phyloP scores from a whole-genome alignment of 306 rosid species.

The Myrica gale region DNA sequence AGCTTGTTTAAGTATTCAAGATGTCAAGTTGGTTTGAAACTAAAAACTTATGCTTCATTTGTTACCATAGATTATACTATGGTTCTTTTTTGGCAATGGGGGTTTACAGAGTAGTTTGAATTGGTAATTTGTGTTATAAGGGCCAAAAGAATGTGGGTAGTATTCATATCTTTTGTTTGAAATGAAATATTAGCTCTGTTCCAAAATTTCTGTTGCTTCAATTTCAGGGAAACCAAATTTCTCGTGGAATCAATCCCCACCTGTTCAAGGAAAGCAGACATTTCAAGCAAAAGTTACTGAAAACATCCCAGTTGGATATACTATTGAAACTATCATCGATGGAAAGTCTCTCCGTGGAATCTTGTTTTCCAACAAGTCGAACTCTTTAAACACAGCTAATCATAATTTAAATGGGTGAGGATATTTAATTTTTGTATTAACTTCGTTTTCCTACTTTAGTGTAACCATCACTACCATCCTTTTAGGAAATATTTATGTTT shows the following conservation, averaged over 20 bases:
- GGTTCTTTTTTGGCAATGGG: not conserved
- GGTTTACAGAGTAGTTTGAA: not conserved
- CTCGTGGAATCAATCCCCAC: constrained; percentile 44
- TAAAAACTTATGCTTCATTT: not conserved
- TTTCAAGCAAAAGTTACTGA: constrained; percentile 82
- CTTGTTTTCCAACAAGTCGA: constrained; percentile 61
- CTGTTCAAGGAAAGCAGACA: constrained; percentile 49
- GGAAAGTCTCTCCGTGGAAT: constrained; percentile 91
- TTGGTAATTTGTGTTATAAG: not conserved
- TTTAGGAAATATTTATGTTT: not conserved
- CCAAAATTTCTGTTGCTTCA: constrained; percentile 31
- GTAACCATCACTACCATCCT: not conserved
- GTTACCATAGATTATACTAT: not conserved
- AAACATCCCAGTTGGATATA: constrained; percentile 55
- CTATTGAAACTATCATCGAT: constrained; percentile 81
- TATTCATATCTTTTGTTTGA: constrained; percentile 10
- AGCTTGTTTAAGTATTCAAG: constrained; percentile 17
- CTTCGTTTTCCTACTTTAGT: not conserved
- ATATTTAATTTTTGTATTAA: not conserved
- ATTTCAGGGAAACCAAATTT: constrained; percentile 51
- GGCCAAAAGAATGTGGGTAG: constrained; percentile 13
- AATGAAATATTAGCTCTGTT: constrained; percentile 14
- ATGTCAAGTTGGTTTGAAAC: constrained; percentile 4
- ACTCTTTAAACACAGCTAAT: constrained; percentile 32
- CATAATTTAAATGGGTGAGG: constrained; percentile 58